Percentiles rank a stretch among this genome's conserved stretches.
These are phyloP conservation scores for Sclerotinia trifoliorum DNA, from an alignment of 2,329 filamentous ascomycete genomes.

Conservation along the genomic window DNA sequence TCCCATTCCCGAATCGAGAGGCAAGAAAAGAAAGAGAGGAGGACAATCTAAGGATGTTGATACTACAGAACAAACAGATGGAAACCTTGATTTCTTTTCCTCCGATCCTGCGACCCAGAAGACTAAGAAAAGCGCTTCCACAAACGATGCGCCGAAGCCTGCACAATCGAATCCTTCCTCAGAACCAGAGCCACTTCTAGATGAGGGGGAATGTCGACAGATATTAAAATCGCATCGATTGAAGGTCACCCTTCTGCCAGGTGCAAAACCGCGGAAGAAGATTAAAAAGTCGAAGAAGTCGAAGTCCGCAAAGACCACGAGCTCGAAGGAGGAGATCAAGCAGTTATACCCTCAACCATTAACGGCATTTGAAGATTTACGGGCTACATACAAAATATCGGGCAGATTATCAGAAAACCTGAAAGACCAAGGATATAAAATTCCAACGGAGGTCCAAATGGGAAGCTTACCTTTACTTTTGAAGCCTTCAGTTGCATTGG, in stretches of 20 bases:
- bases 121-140: constrained; percentile 29
- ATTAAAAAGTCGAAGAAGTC: constrained; percentile 52
- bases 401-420: constrained; percentile 75
- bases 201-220: constrained; percentile 70
- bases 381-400: constrained; percentile 70
- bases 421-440: constrained; percentile 75
- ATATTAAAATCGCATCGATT: constrained; percentile 77
- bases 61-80: constrained; percentile 39
- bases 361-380: constrained; percentile 71
- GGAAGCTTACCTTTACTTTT: constrained; percentile 79
- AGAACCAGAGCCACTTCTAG: constrained; percentile 44
- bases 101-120: constrained; percentile 42
- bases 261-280: constrained; percentile 44
- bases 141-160: constrained; percentile 22
- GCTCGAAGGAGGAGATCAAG: constrained; percentile 51
- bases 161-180: constrained; percentile 19
- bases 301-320: constrained; percentile 51
- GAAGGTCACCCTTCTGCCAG: constrained; percentile 75
- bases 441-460: constrained; percentile 93
- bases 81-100: constrained; percentile 58
- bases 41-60: constrained; percentile 41
- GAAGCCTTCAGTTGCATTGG: constrained; percentile 51
- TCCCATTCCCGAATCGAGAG: constrained; percentile 44
- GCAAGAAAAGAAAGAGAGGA: constrained; percentile 57
- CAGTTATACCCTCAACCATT: constrained; percentile 77